Evolutionary conservation across 495 filamentous ascomycete genomes (phyloP).

Genomic region (Cairneyella variabilis): DNA sequence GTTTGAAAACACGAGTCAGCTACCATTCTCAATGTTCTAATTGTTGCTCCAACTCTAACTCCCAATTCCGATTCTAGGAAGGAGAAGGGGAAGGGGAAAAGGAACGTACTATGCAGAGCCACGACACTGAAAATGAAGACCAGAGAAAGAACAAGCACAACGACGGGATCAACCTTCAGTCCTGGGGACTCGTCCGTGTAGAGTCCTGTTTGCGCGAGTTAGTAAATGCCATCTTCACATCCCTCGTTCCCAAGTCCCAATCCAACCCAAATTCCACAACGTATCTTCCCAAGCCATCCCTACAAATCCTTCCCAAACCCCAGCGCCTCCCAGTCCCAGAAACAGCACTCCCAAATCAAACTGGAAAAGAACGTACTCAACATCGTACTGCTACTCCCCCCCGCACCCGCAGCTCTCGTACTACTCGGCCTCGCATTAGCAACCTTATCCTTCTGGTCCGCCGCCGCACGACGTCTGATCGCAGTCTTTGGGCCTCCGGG

Average conservation of each 20-base stretch:
- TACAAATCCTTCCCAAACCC: neutral
- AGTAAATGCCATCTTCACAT: slow-evolving; percentile 1
- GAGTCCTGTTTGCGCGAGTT: slow-evolving; percentile 49
- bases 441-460: slow-evolving; percentile 90
- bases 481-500: slow-evolving; percentile 95
- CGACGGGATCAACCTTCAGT: slow-evolving; percentile 93
- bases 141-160: slow-evolving; percentile 88
- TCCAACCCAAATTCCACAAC: neutral
- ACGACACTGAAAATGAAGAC: slow-evolving; percentile 99
- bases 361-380: slow-evolving; percentile 58
- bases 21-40: neutral
- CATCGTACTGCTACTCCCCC: slow-evolving; percentile 96
- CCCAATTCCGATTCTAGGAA: neutral
- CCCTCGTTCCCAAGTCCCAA: neutral
- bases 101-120: slow-evolving; percentile 82
- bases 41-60: neutral
- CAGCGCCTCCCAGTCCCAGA: neutral
- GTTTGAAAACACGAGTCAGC: neutral
- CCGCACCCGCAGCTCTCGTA: slow-evolving; percentile 89
- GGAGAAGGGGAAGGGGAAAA: neutral
- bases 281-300: neutral
- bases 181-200: slow-evolving; percentile 98
- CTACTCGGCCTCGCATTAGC: slow-evolving; percentile 87
- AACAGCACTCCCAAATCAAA: neutral
- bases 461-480: slow-evolving; percentile 87